Percentiles rank a stretch among this genome's conserved stretches.
Evolutionary conservation across 2,329 filamentous ascomycete genomes (phyloP).

Genomic region (Fusarium xyrophilum): DNA sequence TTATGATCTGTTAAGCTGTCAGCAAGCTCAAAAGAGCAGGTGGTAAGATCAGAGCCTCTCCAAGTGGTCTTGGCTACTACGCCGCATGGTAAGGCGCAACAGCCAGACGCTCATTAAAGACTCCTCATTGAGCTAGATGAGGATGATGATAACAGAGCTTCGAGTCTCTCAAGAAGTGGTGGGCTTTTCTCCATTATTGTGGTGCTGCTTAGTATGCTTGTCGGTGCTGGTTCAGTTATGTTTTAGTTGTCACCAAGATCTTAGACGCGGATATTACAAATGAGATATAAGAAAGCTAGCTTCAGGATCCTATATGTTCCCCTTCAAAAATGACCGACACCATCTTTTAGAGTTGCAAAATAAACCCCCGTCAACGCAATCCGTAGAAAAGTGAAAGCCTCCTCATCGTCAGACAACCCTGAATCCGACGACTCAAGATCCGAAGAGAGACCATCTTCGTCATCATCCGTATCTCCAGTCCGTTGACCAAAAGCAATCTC

Average conservation of each 20-base stretch:
- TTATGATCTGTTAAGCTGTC: rapidly evolving
- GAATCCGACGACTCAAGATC: background rate
- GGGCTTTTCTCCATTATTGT: background rate
- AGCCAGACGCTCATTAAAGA: background rate
- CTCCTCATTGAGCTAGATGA: background rate
- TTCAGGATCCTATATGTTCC: rapidly evolving
- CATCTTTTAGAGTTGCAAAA: rapidly evolving
- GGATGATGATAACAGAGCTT: background rate
- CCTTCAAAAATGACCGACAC: rapidly evolving
- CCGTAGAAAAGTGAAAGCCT: rapidly evolving
- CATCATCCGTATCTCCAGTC: no score
- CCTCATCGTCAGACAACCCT: background rate
- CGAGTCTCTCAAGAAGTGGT: background rate
- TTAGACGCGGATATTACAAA: rapidly evolving
- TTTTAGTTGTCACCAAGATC: background rate
- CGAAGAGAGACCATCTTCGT: background rate
- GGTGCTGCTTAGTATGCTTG: conserved; percentile 4
- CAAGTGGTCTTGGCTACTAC: background rate
- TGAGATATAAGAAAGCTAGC: background rate
- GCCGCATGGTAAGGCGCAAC: background rate
- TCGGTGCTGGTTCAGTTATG: conserved; percentile 16
- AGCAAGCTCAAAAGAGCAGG: background rate
- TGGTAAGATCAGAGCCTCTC: background rate
- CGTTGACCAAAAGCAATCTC: background rate
- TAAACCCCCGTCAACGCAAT: rapidly evolving